Base-by-base conservation (phyloP, 768 basidiomycete species). In the Mrakia gelida region DNA sequence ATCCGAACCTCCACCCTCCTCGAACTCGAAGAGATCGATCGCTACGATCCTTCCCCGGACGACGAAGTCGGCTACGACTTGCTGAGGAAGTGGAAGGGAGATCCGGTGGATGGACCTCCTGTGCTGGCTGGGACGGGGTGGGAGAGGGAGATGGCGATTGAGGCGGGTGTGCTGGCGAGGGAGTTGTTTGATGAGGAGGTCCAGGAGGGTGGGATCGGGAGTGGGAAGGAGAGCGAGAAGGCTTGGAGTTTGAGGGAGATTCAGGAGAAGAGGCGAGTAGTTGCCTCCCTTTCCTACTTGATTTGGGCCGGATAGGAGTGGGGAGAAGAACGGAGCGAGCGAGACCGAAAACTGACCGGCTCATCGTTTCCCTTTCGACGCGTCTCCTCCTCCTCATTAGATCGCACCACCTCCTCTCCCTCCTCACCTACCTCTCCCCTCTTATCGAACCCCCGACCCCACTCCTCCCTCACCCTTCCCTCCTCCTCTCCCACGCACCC, bases 401-500 rank as follows among this genome's bases (percentile, higher is more conserved):
- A 84, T 86, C 87, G 84, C 85, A 81, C 52, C 86, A 88, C 84
- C 86, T 86, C 81, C 78, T 81, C 75, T 82, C 84, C 82, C 86
- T 88, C 81, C 83, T 82, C 79, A 84, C 84, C 77, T 87, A 88
- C 81, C 83, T 92, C 80, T 85, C 86, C 77, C 86, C 86, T 78
- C 81, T 89, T 62, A 85, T 90, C 80, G 86, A 86, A 26, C 82
- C 62, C 13, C 62, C 85, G 28, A 83, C 85, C 28, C 84, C 87
- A 75, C 79, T 86, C 62, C 84, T 88, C 82, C 87, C 88, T 18
- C 85, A 87, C 70, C 81, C 82, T 28, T 84, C 85, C 56, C 84
- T 91, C 78, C 87, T 88, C 81, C 83, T 90, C 82, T 92, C 95
- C 70, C 92, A 92, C 84, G 85, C 89, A 80, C 91, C 93, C 45